Base-by-base conservation (phyloP, 176 grass and related monocot genomes). In the Thalia dealbata region DNA sequence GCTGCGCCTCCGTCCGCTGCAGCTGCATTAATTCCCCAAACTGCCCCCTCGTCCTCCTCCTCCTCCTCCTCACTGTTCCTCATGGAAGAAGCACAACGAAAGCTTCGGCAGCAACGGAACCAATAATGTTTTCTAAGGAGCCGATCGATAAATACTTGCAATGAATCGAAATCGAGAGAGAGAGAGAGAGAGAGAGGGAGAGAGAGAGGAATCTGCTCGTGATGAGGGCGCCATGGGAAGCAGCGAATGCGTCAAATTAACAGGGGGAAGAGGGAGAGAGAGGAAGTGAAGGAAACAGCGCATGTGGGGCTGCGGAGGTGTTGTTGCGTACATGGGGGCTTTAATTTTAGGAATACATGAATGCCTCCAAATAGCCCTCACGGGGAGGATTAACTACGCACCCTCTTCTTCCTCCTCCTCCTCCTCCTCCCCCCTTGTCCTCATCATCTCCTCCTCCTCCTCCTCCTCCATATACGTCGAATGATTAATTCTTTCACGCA, bases 201-300 rank as follows among this genome's bases (percentile, higher is more conserved):
- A n/a, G n/a, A n/a, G 41, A 46, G 42, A 27, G 43, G 68, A 70
- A 70, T 70, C 68, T 70, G 68, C 68, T 70, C 68, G 68, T 70
- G 68, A 70, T 70, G n/a, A 22, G 43, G 68, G 68, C 21, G 21
- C 38, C 68, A 70, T 45, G 41, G 68, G 19, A 70, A 67, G 32
- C 64, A 43, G 32, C 64, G 35, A 67, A 67, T 30, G 18, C 18
- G 30, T 67, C 64, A n/a, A 67, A 28, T 38, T 38, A 38, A 38
- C 32, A n/a, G n/a, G n/a, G n/a, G n/a, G 64, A 38, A 42, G 30
- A 2, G 64, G 10, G 32, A 41, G 64, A 16, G 10, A 24, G 19
- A 4, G 67, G 0, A 11, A 26, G 3, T 9, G 42, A 0, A 3
- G 14, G 45, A 23, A 22, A 42, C 30, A 69, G 66, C 10, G 30